These are phyloP conservation scores for Neurospora sp. DNA, from an alignment of 495 filamentous ascomycete species.

Conservation along the genomic window DNA sequence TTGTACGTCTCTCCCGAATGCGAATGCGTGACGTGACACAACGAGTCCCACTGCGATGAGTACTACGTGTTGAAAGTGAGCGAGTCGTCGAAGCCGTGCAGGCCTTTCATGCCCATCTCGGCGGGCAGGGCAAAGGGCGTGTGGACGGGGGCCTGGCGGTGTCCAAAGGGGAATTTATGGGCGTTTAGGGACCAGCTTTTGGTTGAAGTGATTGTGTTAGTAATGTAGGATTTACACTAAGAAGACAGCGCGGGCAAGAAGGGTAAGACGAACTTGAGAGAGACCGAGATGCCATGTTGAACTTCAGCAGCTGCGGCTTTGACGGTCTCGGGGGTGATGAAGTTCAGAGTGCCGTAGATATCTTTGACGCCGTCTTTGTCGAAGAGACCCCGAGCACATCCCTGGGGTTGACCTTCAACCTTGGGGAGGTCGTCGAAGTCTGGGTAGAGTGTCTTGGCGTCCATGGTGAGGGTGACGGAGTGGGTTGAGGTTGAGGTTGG, in stretches of 20 bases:
- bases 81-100: slow-evolving; percentile 36
- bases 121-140: slow-evolving; percentile 33
- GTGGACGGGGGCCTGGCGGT: slow-evolving; percentile 43
- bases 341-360: slow-evolving; percentile 46
- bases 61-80: slow-evolving; percentile 68
- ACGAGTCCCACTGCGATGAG: slow-evolving; percentile 69
- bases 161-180: slow-evolving; percentile 37
- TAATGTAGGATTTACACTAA: neutral
- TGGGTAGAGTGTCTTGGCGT: slow-evolving; percentile 19
- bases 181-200: slow-evolving; percentile 34
- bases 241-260: neutral
- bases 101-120: slow-evolving; percentile 20
- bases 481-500: neutral
- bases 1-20: slow-evolving; percentile 45
- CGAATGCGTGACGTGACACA: slow-evolving; percentile 42
- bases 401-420: slow-evolving; percentile 50
- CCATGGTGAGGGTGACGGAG: slow-evolving; percentile 7
- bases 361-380: slow-evolving; percentile 53
- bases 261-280: slow-evolving; percentile 41
- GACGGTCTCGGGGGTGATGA: slow-evolving; percentile 46
- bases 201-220: neutral
- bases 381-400: slow-evolving; percentile 57
- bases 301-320: slow-evolving; percentile 41
- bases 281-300: slow-evolving; percentile 44
- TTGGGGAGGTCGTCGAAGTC: slow-evolving; percentile 49